phyloP scores from a whole-genome alignment of 176 grass and related monocot species.

The Oryza punctata region DNA sequence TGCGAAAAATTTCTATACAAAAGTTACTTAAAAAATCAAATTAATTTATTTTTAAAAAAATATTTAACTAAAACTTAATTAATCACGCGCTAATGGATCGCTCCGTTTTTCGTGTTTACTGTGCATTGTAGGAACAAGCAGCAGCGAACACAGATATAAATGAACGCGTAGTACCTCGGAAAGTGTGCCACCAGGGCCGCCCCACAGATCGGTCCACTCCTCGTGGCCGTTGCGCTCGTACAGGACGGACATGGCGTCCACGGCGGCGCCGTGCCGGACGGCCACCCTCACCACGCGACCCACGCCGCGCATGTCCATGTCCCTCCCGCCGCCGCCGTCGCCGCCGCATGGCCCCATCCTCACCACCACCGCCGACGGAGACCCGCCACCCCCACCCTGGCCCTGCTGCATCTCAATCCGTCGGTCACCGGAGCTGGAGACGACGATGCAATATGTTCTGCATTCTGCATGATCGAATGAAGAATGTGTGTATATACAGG shows the following conservation, averaged over 20 bases:
- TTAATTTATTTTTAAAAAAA: no score
- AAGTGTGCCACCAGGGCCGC: slow-evolving; percentile 33
- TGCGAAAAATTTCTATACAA: no score
- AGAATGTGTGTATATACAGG: no score
- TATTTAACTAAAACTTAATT: no score
- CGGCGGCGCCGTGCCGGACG: slow-evolving; percentile 42
- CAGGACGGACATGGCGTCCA: slow-evolving; percentile 46
- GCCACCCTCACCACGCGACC: slow-evolving; percentile 50
- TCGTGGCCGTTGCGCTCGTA: slow-evolving; percentile 19
- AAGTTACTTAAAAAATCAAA: no score
- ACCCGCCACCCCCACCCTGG: not conserved
- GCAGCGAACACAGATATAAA: no score
- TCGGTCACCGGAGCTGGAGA: no score
- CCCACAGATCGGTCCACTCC: slow-evolving; percentile 57
- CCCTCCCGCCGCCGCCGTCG: slow-evolving; percentile 20
- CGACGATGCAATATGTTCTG: no score
- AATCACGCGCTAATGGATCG: no score
- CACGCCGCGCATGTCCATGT: slow-evolving; percentile 55
- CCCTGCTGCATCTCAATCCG: not conserved
- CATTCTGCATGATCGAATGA: no score
- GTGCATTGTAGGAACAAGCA: no score
- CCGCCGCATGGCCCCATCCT: slow-evolving; percentile 53
- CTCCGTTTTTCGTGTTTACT: no score
- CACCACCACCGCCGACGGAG: not conserved
- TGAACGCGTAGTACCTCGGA: not conserved